phyloP scores from a whole-genome alignment of 164 flowering plant genomes.

The Platanus orientalis region DNA sequence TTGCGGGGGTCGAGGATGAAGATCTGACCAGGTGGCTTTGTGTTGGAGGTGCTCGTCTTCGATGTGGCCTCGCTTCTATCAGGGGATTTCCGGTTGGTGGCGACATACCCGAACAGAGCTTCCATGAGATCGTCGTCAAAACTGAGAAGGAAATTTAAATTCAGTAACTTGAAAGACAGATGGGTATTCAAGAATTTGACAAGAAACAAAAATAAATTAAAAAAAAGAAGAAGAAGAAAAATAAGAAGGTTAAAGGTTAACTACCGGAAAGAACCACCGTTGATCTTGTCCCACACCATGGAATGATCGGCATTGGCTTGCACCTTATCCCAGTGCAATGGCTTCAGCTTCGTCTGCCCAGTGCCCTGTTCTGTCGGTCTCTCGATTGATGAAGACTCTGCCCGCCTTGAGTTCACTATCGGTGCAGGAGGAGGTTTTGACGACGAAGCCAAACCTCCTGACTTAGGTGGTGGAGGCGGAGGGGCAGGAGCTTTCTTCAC shows the following conservation, averaged over 20 bases:
- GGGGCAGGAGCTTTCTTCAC: conserved; percentile 24
- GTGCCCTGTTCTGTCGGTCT: conserved; percentile 14
- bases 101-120: conserved; percentile 79
- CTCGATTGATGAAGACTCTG: conserved; percentile 20
- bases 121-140: conserved; percentile 93
- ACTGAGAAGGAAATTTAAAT: conserved; percentile 26
- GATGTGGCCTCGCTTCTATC: conserved; percentile 13
- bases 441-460: conserved; percentile 17
- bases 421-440: conserved; percentile 39
- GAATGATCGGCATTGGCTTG: conserved; percentile 59
- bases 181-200: no score
- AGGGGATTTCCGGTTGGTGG: conserved; percentile 44
- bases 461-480: conserved; percentile 43
- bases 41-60: conserved; percentile 14
- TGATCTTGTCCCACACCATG: conserved; percentile 85
- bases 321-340: conserved; percentile 91
- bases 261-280: conserved; percentile 85
- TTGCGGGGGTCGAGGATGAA: conserved; percentile 69
- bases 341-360: conserved; percentile 62
- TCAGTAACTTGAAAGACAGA: neutral
- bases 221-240: neutral
- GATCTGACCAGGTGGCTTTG: conserved; percentile 33
- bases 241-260: neutral
- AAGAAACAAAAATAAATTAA: neutral
- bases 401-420: conserved; percentile 15